A percentile compares a stretch with the other conserved stretches of the same genome.
These are phyloP conservation scores for Lactarius trivialis DNA, from an alignment of 768 basidiomycete species.

Conservation along the genomic window DNA sequence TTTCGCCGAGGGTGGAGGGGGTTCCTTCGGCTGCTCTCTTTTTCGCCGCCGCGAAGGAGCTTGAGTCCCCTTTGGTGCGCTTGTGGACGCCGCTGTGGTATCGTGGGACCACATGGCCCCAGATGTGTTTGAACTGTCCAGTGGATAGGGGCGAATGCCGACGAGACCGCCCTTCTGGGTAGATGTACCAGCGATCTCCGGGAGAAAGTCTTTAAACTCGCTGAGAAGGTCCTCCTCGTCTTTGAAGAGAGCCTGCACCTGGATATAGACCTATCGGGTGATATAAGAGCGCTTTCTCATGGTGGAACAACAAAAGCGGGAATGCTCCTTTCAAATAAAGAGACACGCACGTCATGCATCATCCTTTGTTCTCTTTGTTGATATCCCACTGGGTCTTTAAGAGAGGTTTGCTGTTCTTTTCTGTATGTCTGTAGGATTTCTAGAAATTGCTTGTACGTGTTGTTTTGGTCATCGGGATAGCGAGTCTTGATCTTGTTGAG, in stretches of 20 bases:
- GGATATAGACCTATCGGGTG: slow-evolving; percentile 70
- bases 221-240: slow-evolving; percentile 71
- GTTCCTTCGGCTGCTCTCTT: slow-evolving; percentile 44
- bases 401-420: slow-evolving; percentile 51
- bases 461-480: slow-evolving; percentile 83
- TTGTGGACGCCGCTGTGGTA: background rate
- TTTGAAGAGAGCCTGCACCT: slow-evolving; percentile 76
- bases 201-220: slow-evolving; percentile 79
- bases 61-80: slow-evolving; percentile 19
- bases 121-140: slow-evolving; percentile 32
- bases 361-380: slow-evolving; percentile 44
- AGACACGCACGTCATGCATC: slow-evolving; percentile 55
- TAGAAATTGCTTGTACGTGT: slow-evolving; percentile 76
- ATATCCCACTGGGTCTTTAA: slow-evolving; percentile 32
- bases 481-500: slow-evolving; percentile 98
- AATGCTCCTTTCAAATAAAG: background rate
- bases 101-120: slow-evolving; percentile 25
- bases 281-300: background rate
- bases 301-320: background rate
- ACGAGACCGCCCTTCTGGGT: slow-evolving; percentile 37
- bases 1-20: slow-evolving; percentile 19
- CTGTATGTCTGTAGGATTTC: slow-evolving; percentile 86
- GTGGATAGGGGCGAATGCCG: slow-evolving; percentile 46
- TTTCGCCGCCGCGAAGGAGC: slow-evolving; percentile 45
- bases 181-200: slow-evolving; percentile 48